These are phyloP conservation scores for Colletotrichum agaves DNA, from an alignment of 2,329 filamentous ascomycete genomes.

Conservation along the genomic window DNA sequence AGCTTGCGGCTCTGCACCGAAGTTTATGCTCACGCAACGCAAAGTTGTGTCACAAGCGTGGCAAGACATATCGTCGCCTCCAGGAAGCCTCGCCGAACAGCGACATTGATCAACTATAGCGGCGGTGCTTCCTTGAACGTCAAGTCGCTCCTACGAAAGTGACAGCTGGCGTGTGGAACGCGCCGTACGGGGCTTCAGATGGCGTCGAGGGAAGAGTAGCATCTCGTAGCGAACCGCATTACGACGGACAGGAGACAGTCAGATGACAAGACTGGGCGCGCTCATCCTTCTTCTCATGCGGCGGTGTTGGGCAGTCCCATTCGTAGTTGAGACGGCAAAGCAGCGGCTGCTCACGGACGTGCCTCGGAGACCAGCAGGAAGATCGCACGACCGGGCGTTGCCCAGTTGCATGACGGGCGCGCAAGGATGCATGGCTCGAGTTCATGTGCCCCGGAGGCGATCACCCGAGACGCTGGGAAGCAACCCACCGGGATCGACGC, in stretches of 20 bases:
- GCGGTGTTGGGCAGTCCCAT: conserved; percentile 4
- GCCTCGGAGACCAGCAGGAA: conserved; percentile 10
- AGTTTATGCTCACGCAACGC: conserved; percentile 6
- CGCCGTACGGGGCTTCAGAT: conserved; percentile 17
- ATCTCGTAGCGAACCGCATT: conserved; percentile 27
- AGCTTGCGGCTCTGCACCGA: conserved; percentile 7
- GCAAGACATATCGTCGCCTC: conserved; percentile 16
- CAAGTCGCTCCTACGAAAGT: background rate
- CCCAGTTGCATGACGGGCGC: background rate
- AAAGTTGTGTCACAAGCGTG: conserved; percentile 2
- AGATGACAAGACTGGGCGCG: conserved; percentile 33
- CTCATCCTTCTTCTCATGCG: conserved; percentile 11
- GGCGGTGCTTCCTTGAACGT: conserved; percentile 4
- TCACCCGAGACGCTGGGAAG: conserved; percentile 7
- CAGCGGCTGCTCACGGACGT: background rate
- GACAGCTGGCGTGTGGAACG: conserved; percentile 26
- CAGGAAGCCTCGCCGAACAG: background rate
- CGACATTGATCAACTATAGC: background rate
- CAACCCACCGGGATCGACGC: conserved; percentile 4
- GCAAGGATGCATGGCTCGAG: background rate
- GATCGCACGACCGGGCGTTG: background rate
- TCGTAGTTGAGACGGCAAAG: conserved; percentile 23
- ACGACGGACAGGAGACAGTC: conserved; percentile 16
- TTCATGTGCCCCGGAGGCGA: background rate
- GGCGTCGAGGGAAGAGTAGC: conserved; percentile 14